Base-by-base conservation (phyloP, 2,329 filamentous ascomycete genomes). In the Trichophyton rubrum region DNA sequence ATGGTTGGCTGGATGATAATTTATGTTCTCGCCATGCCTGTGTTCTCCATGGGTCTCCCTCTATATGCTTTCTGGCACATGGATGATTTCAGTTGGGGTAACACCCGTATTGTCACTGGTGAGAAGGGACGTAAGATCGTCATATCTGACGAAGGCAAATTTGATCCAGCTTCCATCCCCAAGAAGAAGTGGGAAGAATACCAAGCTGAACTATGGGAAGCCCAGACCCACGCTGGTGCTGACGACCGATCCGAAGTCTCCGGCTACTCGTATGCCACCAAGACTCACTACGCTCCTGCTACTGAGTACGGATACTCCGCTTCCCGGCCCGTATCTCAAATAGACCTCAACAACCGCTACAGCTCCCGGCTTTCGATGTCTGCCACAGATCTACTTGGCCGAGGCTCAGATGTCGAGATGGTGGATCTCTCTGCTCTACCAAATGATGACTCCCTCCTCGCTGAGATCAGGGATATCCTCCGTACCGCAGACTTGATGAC, bases 111-210 rank as follows among this genome's bases (percentile, higher is more conserved):
- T 61, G 90, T 99, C 65, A 93, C 89, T 6, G 93, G 93, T 72
- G 93, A 99, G 72, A 86, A 87, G 73, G 93, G 93, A 65, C 87
- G 90, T 72, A 92, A 96, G 79, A 79, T 97, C 64, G 84, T 99
- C 67, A 87, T 99, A 66, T 89, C 90, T 1, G 93, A 99, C 72
- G 93, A 99, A 77, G 93, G 93, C 78, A 96, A 96, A 74, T 99
- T 97, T 71, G 93, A 99, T 71, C 92, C 93, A 13, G 80, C 82
- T 55, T 89, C 86, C 41, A 97, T 99, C 66, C 93, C 93, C 20
- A 89, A 89, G 77, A 99, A 97, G 85, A 93, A 89, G 80, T 99
- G 93, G 93, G 93, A 99, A 74, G 93, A 99, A 69, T 99, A 97
- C 74, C 93, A 99, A 75, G 88, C 88, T 64, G 93, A 97, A 80